Conservation (phyloP, 495 filamentous ascomycete species). For the Beverwykella pulmonaria region DNA sequence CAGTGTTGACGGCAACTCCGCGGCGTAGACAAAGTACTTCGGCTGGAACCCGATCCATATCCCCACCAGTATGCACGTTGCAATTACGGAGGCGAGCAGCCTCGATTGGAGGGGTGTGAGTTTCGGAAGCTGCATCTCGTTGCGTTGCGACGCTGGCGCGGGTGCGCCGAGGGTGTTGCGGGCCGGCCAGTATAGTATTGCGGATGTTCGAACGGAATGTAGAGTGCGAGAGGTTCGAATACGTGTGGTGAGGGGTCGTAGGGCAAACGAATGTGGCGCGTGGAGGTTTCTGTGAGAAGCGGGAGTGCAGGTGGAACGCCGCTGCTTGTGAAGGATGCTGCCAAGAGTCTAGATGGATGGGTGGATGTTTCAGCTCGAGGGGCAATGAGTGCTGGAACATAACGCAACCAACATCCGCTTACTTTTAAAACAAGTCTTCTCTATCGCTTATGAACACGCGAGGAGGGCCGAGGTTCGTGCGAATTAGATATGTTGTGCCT, state of each 20-base stretch:
- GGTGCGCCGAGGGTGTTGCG: conserved; percentile 18
- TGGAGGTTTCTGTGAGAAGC: conserved; percentile 2
- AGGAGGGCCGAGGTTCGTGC: too few relatives aligned
- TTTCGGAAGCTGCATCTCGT: conserved; percentile 59
- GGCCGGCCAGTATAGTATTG: conserved; percentile 8
- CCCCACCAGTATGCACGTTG: conserved; percentile 57
- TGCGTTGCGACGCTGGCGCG: conserved; percentile 30
- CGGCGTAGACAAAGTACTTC: conserved; percentile 62
- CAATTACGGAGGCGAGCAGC: conserved; percentile 64
- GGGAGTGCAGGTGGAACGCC: conserved; percentile 19
- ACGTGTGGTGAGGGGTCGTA: background rate
- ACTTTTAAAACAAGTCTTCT: too few relatives aligned
- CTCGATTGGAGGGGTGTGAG: conserved; percentile 69
- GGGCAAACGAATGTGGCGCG: conserved; percentile 6
- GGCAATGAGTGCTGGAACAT: too few relatives aligned
- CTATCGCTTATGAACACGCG: too few relatives aligned
- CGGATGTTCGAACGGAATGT: background rate
- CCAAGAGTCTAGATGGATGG: background rate
- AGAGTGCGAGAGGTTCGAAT: background rate
- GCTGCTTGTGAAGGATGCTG: background rate
- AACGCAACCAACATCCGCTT: too few relatives aligned
- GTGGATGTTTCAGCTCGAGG: background rate
- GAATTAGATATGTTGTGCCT: too few relatives aligned
- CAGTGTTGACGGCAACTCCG: conserved; percentile 49
- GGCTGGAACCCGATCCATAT: conserved; percentile 60